Base-by-base conservation (phyloP, 139 green algal genomes). In the Chlorella sorokiniana region DNA sequence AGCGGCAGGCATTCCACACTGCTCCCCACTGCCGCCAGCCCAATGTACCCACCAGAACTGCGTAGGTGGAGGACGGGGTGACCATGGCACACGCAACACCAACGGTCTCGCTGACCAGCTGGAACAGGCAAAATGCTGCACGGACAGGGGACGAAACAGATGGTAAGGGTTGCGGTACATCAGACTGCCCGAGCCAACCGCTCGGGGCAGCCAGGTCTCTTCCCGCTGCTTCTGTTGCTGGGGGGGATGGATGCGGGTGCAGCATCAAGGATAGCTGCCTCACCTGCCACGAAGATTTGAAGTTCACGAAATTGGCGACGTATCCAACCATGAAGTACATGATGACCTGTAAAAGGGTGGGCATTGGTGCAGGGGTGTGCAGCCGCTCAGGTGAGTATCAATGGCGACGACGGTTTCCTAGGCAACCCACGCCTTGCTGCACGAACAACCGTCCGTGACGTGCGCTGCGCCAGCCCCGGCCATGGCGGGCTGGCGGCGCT, bases 81-180 rank as follows among this genome's bases (percentile, higher is more conserved):
- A 69, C 51, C 3, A 89, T 71, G 33, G 86, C 88, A 73, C 85
- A 91, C 59, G 89, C 71, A 52, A 87, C 61, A 6, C 90, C 87
- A 3, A 93, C 35, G 29, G 79, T 85, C 62, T 93, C 90, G 33
- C 38, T 78, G 25, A 51, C 69, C 22, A 86, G 80, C 77, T 89
- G 86, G 64, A 93, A 93, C 79, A 93, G 35, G 42, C 38, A 51
- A 42, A 79, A 88, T 27, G 62, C 78, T 27, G 64, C 68, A 35
- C 33, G 65, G 33, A 22, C 14, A 56, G 48, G 48, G 11, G 48
- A 16, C 48, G 16, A 25, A 56, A 11, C n/a, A n/a, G n/a, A n/a
- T n/a, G n/a, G n/a, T n/a, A n/a, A n/a, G n/a, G n/a, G n/a, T n/a
- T n/a, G n/a, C n/a, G n/a, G n/a, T n/a, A n/a, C n/a, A n/a, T n/a